phyloP scores from a whole-genome alignment of 148 eudicot genomes.

The Rhododendron kiyosumense region DNA sequence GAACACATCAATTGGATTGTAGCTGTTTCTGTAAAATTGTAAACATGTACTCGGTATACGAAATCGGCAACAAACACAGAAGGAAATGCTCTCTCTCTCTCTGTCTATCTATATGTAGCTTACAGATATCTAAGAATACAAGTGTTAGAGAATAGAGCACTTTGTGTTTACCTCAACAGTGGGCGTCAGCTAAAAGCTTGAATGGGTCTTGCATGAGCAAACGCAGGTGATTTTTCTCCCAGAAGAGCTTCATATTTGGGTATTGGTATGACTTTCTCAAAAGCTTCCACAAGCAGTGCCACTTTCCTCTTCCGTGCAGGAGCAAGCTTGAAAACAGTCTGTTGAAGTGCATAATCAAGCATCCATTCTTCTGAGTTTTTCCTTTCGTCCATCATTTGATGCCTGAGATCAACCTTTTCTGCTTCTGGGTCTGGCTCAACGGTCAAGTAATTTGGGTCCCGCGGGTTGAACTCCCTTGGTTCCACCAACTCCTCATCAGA shows the following conservation, averaged over 20 bases:
- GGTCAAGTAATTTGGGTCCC: conserved; percentile 70
- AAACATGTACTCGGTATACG: neutral
- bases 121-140: neutral
- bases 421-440: conserved; percentile 57
- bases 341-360: conserved; percentile 73
- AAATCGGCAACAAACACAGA: neutral
- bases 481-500: conserved; percentile 30
- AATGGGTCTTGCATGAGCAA: conserved; percentile 31
- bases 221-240: conserved; percentile 29
- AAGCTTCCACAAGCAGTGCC: conserved; percentile 79
- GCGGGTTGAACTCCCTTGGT: conserved; percentile 51
- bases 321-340: conserved; percentile 60
- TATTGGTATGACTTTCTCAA: conserved; percentile 64
- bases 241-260: conserved; percentile 29
- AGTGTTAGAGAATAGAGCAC: neutral
- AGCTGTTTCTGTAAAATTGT: neutral
- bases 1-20: neutral
- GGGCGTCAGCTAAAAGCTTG: conserved; percentile 50
- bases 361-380: conserved; percentile 84
- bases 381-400: conserved; percentile 66
- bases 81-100: neutral
- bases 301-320: conserved; percentile 78
- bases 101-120: neutral
- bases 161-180: conserved; percentile 24
- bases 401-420: conserved; percentile 81